These are phyloP conservation scores for Gossypium arboreum DNA, from an alignment of 345 rosid species.

Conservation along the genomic window DNA sequence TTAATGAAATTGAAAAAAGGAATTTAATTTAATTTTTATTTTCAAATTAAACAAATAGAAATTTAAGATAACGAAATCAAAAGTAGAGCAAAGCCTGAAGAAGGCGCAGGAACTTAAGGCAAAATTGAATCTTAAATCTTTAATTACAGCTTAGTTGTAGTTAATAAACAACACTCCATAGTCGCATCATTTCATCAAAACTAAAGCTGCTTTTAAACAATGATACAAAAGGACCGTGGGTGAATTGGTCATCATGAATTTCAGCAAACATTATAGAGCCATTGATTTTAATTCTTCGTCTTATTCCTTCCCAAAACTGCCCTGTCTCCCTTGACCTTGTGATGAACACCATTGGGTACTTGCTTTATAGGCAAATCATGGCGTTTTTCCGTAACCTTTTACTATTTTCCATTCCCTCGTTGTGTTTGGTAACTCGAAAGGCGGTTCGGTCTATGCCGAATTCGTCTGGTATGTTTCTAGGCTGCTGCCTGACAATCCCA, in stretches of 20 bases:
- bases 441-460: neutral
- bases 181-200: too few relatives aligned
- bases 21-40: too few relatives aligned
- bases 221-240: neutral
- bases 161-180: neutral
- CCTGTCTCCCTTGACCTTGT: neutral
- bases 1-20: too few relatives aligned
- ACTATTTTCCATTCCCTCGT: neutral
- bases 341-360: neutral
- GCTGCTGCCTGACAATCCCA: neutral
- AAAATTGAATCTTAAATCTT: too few relatives aligned
- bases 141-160: too few relatives aligned
- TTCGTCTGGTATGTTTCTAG: neutral
- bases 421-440: neutral
- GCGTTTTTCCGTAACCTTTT: neutral
- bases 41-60: too few relatives aligned
- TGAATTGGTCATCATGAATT: too few relatives aligned
- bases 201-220: neutral
- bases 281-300: too few relatives aligned
- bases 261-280: too few relatives aligned
- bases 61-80: too few relatives aligned
- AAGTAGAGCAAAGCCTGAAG: too few relatives aligned
- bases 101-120: too few relatives aligned
- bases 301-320: neutral
- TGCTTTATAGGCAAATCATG: neutral